A percentile compares a stretch with the other conserved stretches of the same genome.
These are phyloP conservation scores for Fimicolochytrium jonesii DNA, from an alignment of 192 early-diverging fungal species.

Conservation along the genomic window DNA sequence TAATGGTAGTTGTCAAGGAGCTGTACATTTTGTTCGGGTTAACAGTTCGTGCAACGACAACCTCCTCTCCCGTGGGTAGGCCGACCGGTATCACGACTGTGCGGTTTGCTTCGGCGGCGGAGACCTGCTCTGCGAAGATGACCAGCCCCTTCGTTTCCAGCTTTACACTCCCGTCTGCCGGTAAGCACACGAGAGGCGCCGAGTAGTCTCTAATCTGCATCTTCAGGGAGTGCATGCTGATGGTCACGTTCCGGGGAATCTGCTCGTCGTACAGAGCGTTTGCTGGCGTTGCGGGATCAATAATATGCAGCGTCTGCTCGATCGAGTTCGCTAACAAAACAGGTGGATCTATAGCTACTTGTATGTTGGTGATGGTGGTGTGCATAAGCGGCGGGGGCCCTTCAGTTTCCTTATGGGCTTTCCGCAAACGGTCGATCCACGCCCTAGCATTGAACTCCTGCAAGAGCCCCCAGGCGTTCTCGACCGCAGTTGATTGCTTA, in stretches of 20 bases:
- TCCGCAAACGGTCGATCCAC: constrained; percentile 33
- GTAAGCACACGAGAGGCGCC: constrained; percentile 34
- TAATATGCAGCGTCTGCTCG: constrained; percentile 41
- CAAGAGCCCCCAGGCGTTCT: constrained; percentile 43
- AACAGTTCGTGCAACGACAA: constrained; percentile 35
- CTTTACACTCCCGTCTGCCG: neutral
- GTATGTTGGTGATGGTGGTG: constrained; percentile 16
- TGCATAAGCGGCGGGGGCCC: constrained; percentile 23
- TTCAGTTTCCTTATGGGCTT: neutral
- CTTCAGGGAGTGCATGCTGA: constrained; percentile 12
- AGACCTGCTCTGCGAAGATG: constrained; percentile 41
- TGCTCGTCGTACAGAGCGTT: constrained; percentile 43
- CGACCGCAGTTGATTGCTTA: constrained; percentile 18
- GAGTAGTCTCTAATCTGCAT: constrained; percentile 44
- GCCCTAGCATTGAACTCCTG: constrained; percentile 47
- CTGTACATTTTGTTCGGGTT: constrained; percentile 50
- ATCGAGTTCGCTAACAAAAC: constrained; percentile 28
- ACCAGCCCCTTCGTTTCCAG: constrained; percentile 48
- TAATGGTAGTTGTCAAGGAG: constrained; percentile 26
- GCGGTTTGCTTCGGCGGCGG: constrained; percentile 31
- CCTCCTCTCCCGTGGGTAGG: constrained; percentile 7
- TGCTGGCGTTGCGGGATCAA: constrained; percentile 43
- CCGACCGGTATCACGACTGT: constrained; percentile 28
- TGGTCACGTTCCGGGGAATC: constrained; percentile 33
- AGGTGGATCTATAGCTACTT: constrained; percentile 15